Evolutionary conservation across 2,329 filamentous ascomycete species (phyloP), one percentile per base, ranked within the genome.

Genomic region (Arthrobotrys sinensis): DNA sequence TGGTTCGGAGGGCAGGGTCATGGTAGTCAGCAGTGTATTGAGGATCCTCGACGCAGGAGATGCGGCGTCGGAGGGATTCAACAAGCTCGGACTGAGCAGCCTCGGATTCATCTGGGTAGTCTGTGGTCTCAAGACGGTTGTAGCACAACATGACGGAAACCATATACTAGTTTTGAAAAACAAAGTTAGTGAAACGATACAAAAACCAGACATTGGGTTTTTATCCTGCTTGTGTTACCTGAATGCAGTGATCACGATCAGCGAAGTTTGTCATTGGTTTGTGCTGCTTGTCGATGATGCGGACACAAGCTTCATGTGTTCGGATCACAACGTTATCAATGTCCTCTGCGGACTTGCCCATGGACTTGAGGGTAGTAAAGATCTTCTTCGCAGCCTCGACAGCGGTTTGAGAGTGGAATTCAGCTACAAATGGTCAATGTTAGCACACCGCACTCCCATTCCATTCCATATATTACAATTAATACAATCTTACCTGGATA

Each of bases 181-280:
- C 14, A 19, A n/a, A 34, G 16, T 62, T 40, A 65, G 45, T 24
- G 11, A 16, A 48, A 48, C 38, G 3, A 14, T 21, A 19, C 24
- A 52, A 76, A 19, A 28, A 64, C 8, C 11, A 53, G 53, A 28
- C 4, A 11, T 14, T 12, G 7, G 7, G 6, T 10, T 24, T 45
- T n/a, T 16, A 3, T 24, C 55, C 4, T 55, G 32, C 4, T 32
- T 5, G 38, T 67, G 83, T 79, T 83, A 87, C 86, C 88, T 98
- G 96, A 82, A 99, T 95, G 87, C 96, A 99, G 89, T 99, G 96
- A 86, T 99, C 96, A 83, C 96, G 94, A 87, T 99, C 96, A 83
- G 96, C 96, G 84, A 98, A 99, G 90, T 99, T 99, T 88, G 97
- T 94, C 93, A 99, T 97, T 82, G 94, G 91, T 90, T 97, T 98